Evolutionary conservation across 768 basidiomycete species (phyloP).

Genomic region (Trametes elegans): DNA sequence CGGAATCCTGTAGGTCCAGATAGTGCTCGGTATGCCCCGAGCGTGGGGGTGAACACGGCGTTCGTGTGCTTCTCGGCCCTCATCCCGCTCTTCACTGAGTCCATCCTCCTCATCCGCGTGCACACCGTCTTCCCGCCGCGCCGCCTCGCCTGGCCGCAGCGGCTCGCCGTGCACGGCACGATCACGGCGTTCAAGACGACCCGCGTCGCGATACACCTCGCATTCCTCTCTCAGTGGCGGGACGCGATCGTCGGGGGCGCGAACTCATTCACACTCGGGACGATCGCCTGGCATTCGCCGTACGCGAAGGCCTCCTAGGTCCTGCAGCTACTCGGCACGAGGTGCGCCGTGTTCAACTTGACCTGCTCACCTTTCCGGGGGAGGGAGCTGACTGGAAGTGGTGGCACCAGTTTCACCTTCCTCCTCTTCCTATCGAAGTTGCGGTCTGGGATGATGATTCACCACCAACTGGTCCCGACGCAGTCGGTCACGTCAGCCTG

Average conservation of each 20-base stretch:
- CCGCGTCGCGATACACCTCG: constrained; percentile 25
- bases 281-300: not conserved
- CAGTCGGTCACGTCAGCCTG: too few species aligned
- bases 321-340: constrained; percentile 33
- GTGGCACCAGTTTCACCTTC: constrained; percentile 24
- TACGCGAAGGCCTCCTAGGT: constrained; percentile 29
- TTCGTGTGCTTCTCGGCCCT: constrained; percentile 27
- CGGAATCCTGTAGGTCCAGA: too few species aligned
- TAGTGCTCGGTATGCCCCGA: too few species aligned
- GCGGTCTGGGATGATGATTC: too few species aligned
- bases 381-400: too few species aligned
- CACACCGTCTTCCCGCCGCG: constrained; percentile 34
- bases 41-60: constrained; percentile 25
- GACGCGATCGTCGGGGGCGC: not conserved
- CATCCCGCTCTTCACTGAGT: constrained; percentile 36
- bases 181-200: constrained; percentile 31
- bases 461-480: too few species aligned
- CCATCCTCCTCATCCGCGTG: constrained; percentile 37
- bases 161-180: constrained; percentile 27
- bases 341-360: too few species aligned
- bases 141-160: constrained; percentile 12
- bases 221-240: not conserved
- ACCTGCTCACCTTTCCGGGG: too few species aligned
- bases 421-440: constrained; percentile 29
- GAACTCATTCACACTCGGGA: constrained; percentile 8